phyloP scores from a whole-genome alignment of 257 asterid species.

The Nicotiana otophora region DNA sequence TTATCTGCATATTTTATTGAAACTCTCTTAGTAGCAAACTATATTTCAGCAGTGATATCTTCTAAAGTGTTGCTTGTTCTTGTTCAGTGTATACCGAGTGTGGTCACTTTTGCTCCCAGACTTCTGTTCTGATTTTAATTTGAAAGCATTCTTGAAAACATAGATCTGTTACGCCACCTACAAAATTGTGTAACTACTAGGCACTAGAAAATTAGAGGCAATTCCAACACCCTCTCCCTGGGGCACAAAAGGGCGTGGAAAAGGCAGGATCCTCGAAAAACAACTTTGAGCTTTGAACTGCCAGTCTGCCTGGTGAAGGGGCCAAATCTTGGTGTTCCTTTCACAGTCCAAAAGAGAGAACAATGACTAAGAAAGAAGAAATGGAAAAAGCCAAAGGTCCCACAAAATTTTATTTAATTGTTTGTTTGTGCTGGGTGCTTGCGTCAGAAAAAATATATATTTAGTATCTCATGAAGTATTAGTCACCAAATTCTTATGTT shows the following conservation, averaged over 20 bases:
- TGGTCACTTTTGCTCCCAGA: not conserved
- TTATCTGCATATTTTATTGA: not conserved
- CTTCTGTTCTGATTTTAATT: conserved; percentile 3
- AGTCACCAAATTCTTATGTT: not conserved
- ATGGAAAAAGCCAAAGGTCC: not conserved
- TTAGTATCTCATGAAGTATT: not conserved
- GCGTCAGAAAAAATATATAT: not conserved
- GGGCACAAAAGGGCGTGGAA: not conserved
- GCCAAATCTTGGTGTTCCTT: not conserved
- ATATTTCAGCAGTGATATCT: not conserved
- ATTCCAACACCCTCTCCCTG: not conserved
- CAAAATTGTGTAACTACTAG: conserved; percentile 5
- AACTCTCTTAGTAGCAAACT: not conserved
- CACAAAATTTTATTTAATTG: not conserved
- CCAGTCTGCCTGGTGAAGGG: not conserved
- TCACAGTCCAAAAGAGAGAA: not conserved
- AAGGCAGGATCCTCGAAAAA: not conserved
- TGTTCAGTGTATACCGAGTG: not conserved
- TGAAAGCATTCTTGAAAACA: not conserved
- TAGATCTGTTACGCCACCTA: conserved; percentile 3
- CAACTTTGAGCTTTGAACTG: not conserved
- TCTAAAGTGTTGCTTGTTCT: not conserved
- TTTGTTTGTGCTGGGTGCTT: conserved; percentile 2
- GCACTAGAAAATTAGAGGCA: not conserved
- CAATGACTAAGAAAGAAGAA: not conserved